Base-by-base conservation (phyloP, 805 yeast genomes). In the Yarrowia sp. region DNA sequence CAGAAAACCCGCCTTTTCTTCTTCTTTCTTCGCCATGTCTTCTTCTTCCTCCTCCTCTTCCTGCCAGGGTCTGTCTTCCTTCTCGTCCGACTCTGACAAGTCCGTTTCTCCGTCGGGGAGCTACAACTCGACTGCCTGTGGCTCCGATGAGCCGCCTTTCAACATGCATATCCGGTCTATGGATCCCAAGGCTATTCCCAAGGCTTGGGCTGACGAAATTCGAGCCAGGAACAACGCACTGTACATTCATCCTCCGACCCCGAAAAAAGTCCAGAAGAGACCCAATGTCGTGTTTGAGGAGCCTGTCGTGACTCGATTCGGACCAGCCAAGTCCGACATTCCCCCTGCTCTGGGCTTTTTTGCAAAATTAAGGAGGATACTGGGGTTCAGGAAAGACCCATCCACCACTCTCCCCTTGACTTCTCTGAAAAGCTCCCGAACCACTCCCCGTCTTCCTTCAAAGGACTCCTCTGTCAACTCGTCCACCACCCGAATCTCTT, bases 21-120 rank as follows among this genome's bases (percentile, higher is more conserved):
- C 38, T n/a, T n/a, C n/a, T n/a, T n/a, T 35, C 38, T 35, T 35
- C 38, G 28, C 15, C 55, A 48, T 48, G 55, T 48, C 55, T 48
- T 48, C 28, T 22, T 22, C 28, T 22, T 22, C 28, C 28, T 22
- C 41, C 11, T n/a, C 8, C 53, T 32, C 39, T 13, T 48, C 53
- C 39, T 48, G 53, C 53, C 53, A 48, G 53, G 53, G 53, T 17
- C 38, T 33, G 28, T 47, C 53, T 17, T 32, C 53, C 28, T 11
- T 48, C 13, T 48, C 53, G 32, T 39, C 55, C 32, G 32, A 31
- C 8, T 48, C 55, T 18, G 33, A 39, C 41, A 48, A 48, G 55
- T 41, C 55, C 41, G 41, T 48, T 3, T 22, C 28, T 22, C 28
- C 28, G 28, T 22, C 28, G 4, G 28, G 28, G 28, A 22, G 28